These are phyloP conservation scores for Mitragyna speciosa DNA, from an alignment of 257 asterid genomes.

Conservation along the genomic window DNA sequence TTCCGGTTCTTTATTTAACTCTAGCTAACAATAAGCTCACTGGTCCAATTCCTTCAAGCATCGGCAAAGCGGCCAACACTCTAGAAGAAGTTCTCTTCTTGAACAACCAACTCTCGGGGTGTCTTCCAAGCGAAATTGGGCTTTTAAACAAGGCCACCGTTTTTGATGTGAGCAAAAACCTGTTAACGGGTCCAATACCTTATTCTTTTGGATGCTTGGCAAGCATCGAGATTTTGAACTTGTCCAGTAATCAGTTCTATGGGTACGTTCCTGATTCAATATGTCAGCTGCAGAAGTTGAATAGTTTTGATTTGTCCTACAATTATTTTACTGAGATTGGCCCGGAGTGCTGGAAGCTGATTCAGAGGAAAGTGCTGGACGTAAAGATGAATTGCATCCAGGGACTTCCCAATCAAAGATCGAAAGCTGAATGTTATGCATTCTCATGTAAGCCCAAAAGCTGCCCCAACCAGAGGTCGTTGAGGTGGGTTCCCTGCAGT, in stretches of 20 bases:
- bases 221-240: constrained; percentile 27
- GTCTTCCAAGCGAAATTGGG: constrained; percentile 64
- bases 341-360: constrained; percentile 51
- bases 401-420: constrained; percentile 51
- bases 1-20: constrained; percentile 43
- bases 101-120: constrained; percentile 52
- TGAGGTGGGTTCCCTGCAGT: constrained; percentile 38
- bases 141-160: constrained; percentile 32
- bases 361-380: constrained; percentile 39
- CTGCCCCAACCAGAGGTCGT: constrained; percentile 36
- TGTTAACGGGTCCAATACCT: constrained; percentile 60
- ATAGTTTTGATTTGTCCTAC: constrained; percentile 29
- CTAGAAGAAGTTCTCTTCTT: constrained; percentile 42
- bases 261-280: constrained; percentile 56
- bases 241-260: constrained; percentile 41
- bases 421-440: constrained; percentile 28
- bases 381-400: constrained; percentile 50
- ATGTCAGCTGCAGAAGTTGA: constrained; percentile 39
- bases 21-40: constrained; percentile 56
- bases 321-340: constrained; percentile 65
- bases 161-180: constrained; percentile 52
- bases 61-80: constrained; percentile 34
- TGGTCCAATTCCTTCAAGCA: constrained; percentile 51
- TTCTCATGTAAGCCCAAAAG: constrained; percentile 34
- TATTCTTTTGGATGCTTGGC: constrained; percentile 54